phyloP scores from a whole-genome alignment of 169 alveolate genomes.

The Plasmodium ovale region DNA sequence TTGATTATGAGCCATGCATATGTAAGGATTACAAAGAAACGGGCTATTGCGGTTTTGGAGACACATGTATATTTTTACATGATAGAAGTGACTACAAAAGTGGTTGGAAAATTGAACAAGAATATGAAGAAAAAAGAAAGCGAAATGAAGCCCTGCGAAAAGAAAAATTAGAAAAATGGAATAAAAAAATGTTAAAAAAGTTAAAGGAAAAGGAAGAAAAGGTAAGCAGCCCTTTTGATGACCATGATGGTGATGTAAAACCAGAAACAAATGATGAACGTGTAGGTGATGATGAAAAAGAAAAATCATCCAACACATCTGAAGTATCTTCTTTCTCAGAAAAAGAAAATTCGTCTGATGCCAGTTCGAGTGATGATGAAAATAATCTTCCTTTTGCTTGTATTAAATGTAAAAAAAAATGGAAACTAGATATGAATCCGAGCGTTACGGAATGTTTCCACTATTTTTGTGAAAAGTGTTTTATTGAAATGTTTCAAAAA shows the following conservation, averaged over 20 bases:
- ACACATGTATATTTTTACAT: slow-evolving; percentile 96
- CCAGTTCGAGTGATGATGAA: slow-evolving; percentile 64
- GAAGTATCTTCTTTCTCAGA: slow-evolving; percentile 42
- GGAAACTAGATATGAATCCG: slow-evolving; percentile 90
- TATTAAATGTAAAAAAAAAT: slow-evolving; percentile 89
- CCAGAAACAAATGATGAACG: slow-evolving; percentile 46
- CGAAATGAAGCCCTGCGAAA: slow-evolving; percentile 85
- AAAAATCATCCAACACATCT: slow-evolving; percentile 27
- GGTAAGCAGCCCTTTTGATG: slow-evolving; percentile 40
- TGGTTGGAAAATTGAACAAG: slow-evolving; percentile 96
- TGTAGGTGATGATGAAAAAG: slow-evolving; percentile 28
- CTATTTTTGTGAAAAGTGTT: slow-evolving; percentile 95
- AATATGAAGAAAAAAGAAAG: slow-evolving; percentile 91
- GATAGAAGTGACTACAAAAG: slow-evolving; percentile 97
- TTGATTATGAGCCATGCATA: slow-evolving; percentile 96
- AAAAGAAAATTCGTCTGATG: slow-evolving; percentile 43
- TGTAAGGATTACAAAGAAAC: slow-evolving; percentile 98
- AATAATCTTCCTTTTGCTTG: slow-evolving; percentile 83
- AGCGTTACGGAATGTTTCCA: slow-evolving; percentile 93
- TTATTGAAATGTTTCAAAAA: slow-evolving; percentile 87
- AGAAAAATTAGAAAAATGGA: slow-evolving; percentile 83
- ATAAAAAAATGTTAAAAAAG: slow-evolving; percentile 79
- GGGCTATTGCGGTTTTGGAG: slow-evolving; percentile 98
- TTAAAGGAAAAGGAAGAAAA: slow-evolving; percentile 78
- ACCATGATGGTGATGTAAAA: slow-evolving; percentile 45